phyloP scores from a whole-genome alignment of 495 filamentous ascomycete species.

The Copromyces sp. region DNA sequence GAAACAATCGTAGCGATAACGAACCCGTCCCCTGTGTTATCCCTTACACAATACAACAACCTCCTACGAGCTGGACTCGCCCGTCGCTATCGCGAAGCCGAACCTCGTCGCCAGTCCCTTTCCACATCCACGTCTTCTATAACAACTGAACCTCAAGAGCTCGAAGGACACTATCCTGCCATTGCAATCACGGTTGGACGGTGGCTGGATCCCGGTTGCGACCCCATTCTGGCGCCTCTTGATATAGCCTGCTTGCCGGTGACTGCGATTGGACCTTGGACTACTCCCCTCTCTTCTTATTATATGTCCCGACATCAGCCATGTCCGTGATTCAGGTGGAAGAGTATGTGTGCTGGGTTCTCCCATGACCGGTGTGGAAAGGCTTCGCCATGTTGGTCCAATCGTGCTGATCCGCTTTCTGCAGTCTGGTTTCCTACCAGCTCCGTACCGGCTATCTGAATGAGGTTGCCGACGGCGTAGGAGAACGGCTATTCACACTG shows the following conservation, averaged over 20 bases:
- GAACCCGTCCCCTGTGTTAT: not conserved
- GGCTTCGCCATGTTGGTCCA: constrained; percentile 1
- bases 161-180: not conserved
- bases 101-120: not conserved
- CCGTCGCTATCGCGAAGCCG: not conserved
- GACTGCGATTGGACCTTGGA: not conserved
- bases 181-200: not conserved
- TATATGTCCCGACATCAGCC: not conserved
- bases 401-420: not conserved
- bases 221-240: not conserved
- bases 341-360: constrained; percentile 54
- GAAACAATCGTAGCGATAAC: not conserved
- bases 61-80: not conserved
- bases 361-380: not conserved
- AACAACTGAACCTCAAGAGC: not conserved
- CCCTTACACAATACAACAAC: not conserved
- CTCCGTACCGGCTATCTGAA: constrained; percentile 85
- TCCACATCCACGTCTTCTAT: not conserved
- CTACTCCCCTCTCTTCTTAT: not conserved
- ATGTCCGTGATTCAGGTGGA: constrained; percentile 97
- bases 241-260: not conserved
- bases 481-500: constrained; percentile 87
- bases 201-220: not conserved
- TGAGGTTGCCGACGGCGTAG: constrained; percentile 86
- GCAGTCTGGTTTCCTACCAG: constrained; percentile 86